Conservation (phyloP, 371 early-diverging fungal genomes). For the Mucor piriformis region DNA sequence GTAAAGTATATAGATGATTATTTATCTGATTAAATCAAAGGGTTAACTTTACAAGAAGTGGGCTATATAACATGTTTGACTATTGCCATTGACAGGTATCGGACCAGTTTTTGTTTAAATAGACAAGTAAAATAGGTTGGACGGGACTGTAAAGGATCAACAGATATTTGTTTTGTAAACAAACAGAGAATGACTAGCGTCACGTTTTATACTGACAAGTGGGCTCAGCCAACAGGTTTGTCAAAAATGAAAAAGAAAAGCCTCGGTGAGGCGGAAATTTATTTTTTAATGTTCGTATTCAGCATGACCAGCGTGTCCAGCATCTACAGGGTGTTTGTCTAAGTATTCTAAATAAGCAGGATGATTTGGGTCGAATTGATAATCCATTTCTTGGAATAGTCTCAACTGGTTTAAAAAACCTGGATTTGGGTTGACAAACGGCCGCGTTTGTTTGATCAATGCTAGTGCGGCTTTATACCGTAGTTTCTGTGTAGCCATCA, state of each 20-base stretch:
- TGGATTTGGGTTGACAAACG: conserved; percentile 69
- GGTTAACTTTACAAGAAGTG: no score
- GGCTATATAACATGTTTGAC: no score
- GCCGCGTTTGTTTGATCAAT: conserved; percentile 53
- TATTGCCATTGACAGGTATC: no score
- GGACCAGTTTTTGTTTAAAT: no score
- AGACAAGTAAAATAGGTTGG: no score
- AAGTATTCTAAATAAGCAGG: conserved; percentile 70
- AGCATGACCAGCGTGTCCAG: conserved; percentile 41
- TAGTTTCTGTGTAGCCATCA: conserved; percentile 63
- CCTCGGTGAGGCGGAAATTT: not conserved
- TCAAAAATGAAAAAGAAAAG: not conserved
- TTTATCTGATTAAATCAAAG: no score
- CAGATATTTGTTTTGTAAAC: no score
- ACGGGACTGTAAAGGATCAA: no score
- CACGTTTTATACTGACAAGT: conserved; percentile 9
- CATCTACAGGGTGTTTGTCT: conserved; percentile 38
- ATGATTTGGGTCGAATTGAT: conserved; percentile 53
- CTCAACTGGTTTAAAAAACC: conserved; percentile 74
- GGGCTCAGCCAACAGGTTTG: conserved; percentile 5
- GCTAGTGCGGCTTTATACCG: conserved; percentile 59
- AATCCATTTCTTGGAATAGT: conserved; percentile 67
- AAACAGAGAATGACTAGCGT: not conserved
- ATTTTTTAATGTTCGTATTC: conserved; percentile 12
- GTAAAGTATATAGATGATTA: no score